Conservation (phyloP, 2,329 filamentous ascomycete species). For the Cladobotryum mycophilum region DNA sequence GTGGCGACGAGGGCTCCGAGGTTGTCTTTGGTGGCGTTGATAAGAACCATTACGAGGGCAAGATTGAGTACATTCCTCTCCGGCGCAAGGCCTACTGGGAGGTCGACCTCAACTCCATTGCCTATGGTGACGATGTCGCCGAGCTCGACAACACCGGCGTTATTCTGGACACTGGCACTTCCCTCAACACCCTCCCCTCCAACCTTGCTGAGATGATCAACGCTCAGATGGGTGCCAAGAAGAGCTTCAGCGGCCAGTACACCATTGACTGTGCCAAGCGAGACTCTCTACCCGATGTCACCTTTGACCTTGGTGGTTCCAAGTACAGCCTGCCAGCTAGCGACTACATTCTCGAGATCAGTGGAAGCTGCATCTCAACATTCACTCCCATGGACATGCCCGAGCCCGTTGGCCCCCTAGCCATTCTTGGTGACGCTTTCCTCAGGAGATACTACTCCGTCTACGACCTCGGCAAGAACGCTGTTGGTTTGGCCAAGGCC, state of each 20-base stretch:
- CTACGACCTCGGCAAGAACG: slow-evolving; percentile 85
- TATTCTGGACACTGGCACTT: slow-evolving; percentile 97
- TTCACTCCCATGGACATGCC: slow-evolving; percentile 97
- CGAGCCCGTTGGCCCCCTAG: slow-evolving; percentile 80
- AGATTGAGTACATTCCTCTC: slow-evolving; percentile 88
- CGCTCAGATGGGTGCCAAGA: slow-evolving; percentile 96
- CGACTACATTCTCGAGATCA: slow-evolving; percentile 94
- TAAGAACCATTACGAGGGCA: slow-evolving; percentile 71
- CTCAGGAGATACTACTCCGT: slow-evolving; percentile 88
- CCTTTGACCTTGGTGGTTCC: slow-evolving; percentile 82
- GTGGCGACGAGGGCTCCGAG: slow-evolving; percentile 69
- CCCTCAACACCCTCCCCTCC: slow-evolving; percentile 88
- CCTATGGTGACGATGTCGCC: slow-evolving; percentile 77
- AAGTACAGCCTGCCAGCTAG: slow-evolving; percentile 85
- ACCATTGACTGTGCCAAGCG: slow-evolving; percentile 83
- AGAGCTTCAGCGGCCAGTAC: slow-evolving; percentile 96
- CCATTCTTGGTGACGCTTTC: slow-evolving; percentile 87
- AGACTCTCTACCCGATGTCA: slow-evolving; percentile 78
- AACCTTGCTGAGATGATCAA: slow-evolving; percentile 94
- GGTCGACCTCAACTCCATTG: slow-evolving; percentile 89
- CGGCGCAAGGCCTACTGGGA: slow-evolving; percentile 99
- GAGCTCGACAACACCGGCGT: slow-evolving; percentile 92
- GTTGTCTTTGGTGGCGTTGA: slow-evolving; percentile 87
- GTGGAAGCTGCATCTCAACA: slow-evolving; percentile 91
- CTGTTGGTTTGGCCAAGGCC: slow-evolving; percentile 82